These are phyloP conservation scores for Boletus rubroflammeus DNA, from an alignment of 768 basidiomycete genomes.

Conservation along the genomic window DNA sequence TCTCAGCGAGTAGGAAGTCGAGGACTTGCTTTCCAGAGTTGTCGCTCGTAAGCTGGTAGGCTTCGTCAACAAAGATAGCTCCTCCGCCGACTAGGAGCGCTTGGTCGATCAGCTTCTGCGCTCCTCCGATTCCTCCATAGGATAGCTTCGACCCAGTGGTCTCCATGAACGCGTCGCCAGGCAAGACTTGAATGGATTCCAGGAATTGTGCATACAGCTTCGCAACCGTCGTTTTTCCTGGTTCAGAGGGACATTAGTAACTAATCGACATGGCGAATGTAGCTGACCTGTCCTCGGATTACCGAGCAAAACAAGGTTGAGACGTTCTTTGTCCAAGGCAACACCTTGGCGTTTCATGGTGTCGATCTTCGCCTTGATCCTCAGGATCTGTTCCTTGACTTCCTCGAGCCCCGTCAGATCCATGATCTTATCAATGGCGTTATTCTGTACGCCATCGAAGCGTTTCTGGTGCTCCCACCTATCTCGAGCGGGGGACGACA, in stretches of 20 bases:
- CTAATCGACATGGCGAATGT: constrained; percentile 33
- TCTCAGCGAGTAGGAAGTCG: constrained; percentile 69
- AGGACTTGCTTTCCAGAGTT: constrained; percentile 53
- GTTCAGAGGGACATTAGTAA: neutral
- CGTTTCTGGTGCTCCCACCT: constrained; percentile 36
- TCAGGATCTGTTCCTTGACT: constrained; percentile 56
- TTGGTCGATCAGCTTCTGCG: constrained; percentile 36
- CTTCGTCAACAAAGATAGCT: constrained; percentile 66
- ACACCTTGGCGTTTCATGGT: constrained; percentile 46
- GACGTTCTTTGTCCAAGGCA: constrained; percentile 50
- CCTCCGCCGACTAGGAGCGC: constrained; percentile 56
- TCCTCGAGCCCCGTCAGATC: constrained; percentile 61
- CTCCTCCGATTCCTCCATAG: constrained; percentile 47
- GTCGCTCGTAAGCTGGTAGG: constrained; percentile 58
- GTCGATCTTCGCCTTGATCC: constrained; percentile 53
- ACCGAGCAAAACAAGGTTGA: constrained; percentile 59
- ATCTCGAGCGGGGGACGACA: constrained; percentile 11
- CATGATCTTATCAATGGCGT: constrained; percentile 62
- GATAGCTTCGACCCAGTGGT: constrained; percentile 61
- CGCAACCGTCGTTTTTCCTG: constrained; percentile 33
- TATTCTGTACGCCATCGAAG: constrained; percentile 48
- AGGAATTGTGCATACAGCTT: constrained; percentile 61
- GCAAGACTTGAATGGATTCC: constrained; percentile 49
- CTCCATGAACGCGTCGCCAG: constrained; percentile 53
- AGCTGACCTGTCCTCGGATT: constrained; percentile 74